Evolutionary conservation across 2,329 filamentous ascomycete genomes (phyloP).

Genomic region (Calcarisporium arbuscula): DNA sequence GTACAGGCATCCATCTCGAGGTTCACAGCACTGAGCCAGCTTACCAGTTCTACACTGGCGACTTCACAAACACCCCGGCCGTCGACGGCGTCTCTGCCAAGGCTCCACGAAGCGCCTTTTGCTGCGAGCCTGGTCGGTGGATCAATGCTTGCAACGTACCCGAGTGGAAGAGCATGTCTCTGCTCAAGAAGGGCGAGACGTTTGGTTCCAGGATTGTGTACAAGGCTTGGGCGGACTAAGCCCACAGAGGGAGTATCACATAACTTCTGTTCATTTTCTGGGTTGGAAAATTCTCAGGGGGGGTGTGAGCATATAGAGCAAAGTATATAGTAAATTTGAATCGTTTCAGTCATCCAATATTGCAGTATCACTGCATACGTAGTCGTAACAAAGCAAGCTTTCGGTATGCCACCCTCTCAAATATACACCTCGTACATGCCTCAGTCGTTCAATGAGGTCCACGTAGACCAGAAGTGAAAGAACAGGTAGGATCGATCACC

Average conservation of each 20-base stretch:
- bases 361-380: background rate
- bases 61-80: slow-evolving; percentile 71
- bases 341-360: background rate
- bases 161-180: slow-evolving; percentile 70
- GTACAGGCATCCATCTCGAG: slow-evolving; percentile 72
- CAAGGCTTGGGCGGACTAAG: slow-evolving; percentile 68
- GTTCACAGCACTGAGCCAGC: slow-evolving; percentile 88
- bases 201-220: slow-evolving; percentile 82
- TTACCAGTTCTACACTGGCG: slow-evolving; percentile 95
- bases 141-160: slow-evolving; percentile 82
- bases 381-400: background rate
- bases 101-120: slow-evolving; percentile 69
- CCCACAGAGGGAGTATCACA: too few species aligned
- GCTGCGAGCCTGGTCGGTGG: slow-evolving; percentile 85
- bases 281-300: too few species aligned
- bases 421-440: slow-evolving; percentile 2
- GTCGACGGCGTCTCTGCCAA: slow-evolving; percentile 57
- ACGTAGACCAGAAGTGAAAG: too few species aligned
- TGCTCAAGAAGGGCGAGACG: slow-evolving; percentile 77
- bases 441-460: too few species aligned
- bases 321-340: background rate
- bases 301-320: slow-evolving; percentile 2
- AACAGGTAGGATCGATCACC: slow-evolving; percentile 1
- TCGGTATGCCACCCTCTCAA: background rate
- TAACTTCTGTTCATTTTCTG: too few species aligned